A percentile compares a stretch with the other conserved stretches of the same genome.
phyloP scores from a whole-genome alignment of 176 grass and related monocot species.

The Alloteropsis semialata region DNA sequence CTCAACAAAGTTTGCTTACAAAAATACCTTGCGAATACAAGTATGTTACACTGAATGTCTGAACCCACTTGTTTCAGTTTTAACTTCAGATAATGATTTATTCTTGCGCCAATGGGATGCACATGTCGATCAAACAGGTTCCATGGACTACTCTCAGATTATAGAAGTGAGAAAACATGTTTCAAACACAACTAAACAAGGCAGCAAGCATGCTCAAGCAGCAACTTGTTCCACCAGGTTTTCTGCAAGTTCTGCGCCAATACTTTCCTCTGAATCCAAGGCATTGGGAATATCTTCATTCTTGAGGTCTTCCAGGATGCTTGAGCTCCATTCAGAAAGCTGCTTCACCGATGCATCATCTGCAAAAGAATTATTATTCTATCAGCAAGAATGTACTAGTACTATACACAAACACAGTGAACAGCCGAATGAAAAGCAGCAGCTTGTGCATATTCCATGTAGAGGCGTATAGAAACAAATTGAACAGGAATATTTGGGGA shows the following conservation, averaged over 20 bases:
- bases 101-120: neutral
- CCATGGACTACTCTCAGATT: neutral
- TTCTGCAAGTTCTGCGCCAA: neutral
- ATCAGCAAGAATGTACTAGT: neutral
- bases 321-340: constrained; percentile 62
- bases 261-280: neutral
- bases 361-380: constrained; percentile 11
- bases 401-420: neutral
- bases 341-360: constrained; percentile 53
- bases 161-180: neutral
- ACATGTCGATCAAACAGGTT: neutral
- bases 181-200: neutral
- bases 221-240: constrained; percentile 29
- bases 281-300: neutral
- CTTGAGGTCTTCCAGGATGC: constrained; percentile 39
- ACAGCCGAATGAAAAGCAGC: neutral
- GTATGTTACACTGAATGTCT: neutral
- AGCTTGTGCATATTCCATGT: neutral
- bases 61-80: neutral
- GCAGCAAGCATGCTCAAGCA: constrained; percentile 12
- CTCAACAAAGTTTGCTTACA: neutral
- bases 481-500: neutral
- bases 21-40: neutral
- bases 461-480: neutral
- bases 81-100: constrained; percentile 1